These are phyloP conservation scores for Suhomyces kunorum DNA, from an alignment of 1,139 yeast species.

Conservation along the genomic window DNA sequence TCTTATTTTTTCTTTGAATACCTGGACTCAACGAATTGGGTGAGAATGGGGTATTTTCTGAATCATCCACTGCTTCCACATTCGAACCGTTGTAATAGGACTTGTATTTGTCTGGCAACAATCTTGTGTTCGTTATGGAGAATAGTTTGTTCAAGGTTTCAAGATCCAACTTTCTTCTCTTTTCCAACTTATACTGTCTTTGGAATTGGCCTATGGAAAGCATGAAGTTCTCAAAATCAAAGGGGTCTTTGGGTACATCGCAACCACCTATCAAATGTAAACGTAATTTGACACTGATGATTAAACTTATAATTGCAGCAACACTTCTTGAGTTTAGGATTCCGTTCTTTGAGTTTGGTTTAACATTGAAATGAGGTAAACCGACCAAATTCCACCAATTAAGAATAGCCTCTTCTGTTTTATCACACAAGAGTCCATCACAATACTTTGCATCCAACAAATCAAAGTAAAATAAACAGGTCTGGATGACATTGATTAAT, in stretches of 20 bases:
- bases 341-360: slow-evolving; percentile 50
- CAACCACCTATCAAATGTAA: slow-evolving; percentile 68
- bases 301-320: slow-evolving; percentile 38
- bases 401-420: slow-evolving; percentile 68
- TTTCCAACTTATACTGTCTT: slow-evolving; percentile 60
- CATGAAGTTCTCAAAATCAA: slow-evolving; percentile 68
- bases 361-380: slow-evolving; percentile 54
- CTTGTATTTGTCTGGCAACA: slow-evolving; percentile 29
- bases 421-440: slow-evolving; percentile 81
- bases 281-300: slow-evolving; percentile 63
- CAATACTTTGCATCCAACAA: slow-evolving; percentile 67
- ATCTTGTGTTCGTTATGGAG: slow-evolving; percentile 55
- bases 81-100: slow-evolving; percentile 7
- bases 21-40: slow-evolving; percentile 6
- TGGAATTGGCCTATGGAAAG: slow-evolving; percentile 68
- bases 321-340: slow-evolving; percentile 66
- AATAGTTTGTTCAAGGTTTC: slow-evolving; percentile 63
- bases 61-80: slow-evolving; percentile 6
- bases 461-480: slow-evolving; percentile 75
- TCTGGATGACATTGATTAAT: slow-evolving; percentile 71
- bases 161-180: slow-evolving; percentile 61
- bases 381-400: slow-evolving; percentile 88
- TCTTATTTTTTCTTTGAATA: slow-evolving; percentile 25
- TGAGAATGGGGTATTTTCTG: slow-evolving; percentile 1
- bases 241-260: slow-evolving; percentile 84